phyloP scores from a whole-genome alignment of 2,329 filamentous ascomycete species.

The Apiospora phragmitis region DNA sequence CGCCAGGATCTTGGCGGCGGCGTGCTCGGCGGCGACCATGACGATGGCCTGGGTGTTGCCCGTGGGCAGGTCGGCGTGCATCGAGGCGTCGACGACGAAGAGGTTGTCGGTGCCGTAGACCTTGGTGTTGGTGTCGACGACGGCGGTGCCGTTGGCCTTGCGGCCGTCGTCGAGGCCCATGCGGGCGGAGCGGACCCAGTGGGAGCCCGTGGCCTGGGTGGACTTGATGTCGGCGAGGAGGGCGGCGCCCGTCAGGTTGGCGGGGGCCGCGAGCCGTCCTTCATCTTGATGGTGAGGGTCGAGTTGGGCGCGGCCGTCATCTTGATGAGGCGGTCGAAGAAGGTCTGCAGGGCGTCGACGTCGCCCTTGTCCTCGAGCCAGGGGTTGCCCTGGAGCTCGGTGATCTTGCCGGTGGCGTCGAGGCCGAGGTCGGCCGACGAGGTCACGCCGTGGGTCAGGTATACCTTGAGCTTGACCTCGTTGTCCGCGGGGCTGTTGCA shows the following conservation, averaged over 20 bases:
- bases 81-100: conserved; percentile 66
- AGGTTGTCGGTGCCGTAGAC: conserved; percentile 70
- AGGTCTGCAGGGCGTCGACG: conserved; percentile 15
- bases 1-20: conserved; percentile 28
- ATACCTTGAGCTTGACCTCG: conserved; percentile 19
- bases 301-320: conserved; percentile 17
- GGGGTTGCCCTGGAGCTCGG: conserved; percentile 15
- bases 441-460: conserved; percentile 21
- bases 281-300: conserved; percentile 14
- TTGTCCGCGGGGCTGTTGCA: conserved; percentile 15
- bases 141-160: conserved; percentile 48
- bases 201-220: conserved; percentile 17
- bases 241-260: conserved; percentile 15
- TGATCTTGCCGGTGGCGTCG: conserved; percentile 16
- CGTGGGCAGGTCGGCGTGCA: conserved; percentile 68
- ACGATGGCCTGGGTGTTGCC: conserved; percentile 54
- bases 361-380: conserved; percentile 19
- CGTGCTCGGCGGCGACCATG: conserved; percentile 34
- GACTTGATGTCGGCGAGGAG: conserved; percentile 15
- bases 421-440: conserved; percentile 18
- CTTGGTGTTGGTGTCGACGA: conserved; percentile 63
- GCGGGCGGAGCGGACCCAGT: conserved; percentile 17
- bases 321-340: conserved; percentile 18
- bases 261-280: conserved; percentile 13
- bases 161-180: conserved; percentile 46